A percentile compares a stretch with the other conserved stretches of the same genome.
Evolutionary conservation across 176 grass and related monocot genomes (phyloP).

Genomic region (Metroxylon sagu): DNA sequence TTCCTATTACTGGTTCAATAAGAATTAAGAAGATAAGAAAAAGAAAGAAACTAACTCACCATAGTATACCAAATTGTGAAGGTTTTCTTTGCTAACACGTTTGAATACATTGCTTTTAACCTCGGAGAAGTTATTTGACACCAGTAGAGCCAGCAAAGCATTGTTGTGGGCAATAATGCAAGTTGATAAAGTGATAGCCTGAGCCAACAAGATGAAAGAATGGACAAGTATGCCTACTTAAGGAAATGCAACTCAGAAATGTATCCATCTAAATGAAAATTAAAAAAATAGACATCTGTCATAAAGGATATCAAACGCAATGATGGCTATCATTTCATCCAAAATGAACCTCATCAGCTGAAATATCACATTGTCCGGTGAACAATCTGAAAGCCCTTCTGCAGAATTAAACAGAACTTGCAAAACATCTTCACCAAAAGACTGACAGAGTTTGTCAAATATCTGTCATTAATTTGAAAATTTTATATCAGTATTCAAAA

Average conservation of each 20-base stretch:
- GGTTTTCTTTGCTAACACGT: conserved; percentile 97
- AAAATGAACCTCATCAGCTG: conserved; percentile 75
- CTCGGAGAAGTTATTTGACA: conserved; percentile 95
- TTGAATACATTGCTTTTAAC: conserved; percentile 99
- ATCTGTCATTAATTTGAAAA: conserved; percentile 44
- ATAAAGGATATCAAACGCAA: conserved; percentile 99
- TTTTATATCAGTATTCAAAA: not conserved
- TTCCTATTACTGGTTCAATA: not conserved
- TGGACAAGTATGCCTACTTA: conserved; percentile 78
- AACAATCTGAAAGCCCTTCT: conserved; percentile 75
- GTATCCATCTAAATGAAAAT: conserved; percentile 4
- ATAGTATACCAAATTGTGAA: conserved; percentile 96
- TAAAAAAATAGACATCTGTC: conserved; percentile 1
- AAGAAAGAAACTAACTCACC: conserved; percentile 43
- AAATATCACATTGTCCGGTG: conserved; percentile 48
- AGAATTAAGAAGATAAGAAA: conserved; percentile 16
- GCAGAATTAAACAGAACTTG: conserved; percentile 98
- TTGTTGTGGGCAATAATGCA: conserved; percentile 98
- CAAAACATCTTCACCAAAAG: conserved; percentile 94
- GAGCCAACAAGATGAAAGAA: conserved; percentile 94
- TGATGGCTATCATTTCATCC: conserved; percentile 68
- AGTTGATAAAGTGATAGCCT: conserved; percentile 90
- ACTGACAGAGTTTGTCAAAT: conserved; percentile 98
- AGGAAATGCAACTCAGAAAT: conserved; percentile 39
- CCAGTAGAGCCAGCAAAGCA: conserved; percentile 83